Evolutionary conservation across 2,329 filamentous ascomycete genomes (phyloP).

Genomic region (Beauveria australis): DNA sequence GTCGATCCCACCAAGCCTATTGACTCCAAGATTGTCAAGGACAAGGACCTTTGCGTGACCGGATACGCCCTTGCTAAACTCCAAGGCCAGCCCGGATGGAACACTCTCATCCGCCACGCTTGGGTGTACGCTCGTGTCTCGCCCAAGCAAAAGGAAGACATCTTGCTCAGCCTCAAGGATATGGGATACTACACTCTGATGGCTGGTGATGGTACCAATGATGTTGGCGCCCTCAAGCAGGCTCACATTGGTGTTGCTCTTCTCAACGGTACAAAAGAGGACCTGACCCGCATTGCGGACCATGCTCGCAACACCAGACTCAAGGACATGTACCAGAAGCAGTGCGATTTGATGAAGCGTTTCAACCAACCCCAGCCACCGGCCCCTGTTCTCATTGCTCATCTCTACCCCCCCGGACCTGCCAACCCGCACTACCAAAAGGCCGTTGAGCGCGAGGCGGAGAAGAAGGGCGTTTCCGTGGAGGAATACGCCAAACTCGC

Average conservation of each 20-base stretch:
- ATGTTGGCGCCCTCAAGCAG: constrained; percentile 95
- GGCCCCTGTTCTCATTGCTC: constrained; percentile 83
- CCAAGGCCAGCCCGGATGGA: constrained; percentile 68
- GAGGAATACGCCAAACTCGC: constrained; percentile 48
- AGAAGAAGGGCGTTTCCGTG: constrained; percentile 63
- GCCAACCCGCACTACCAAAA: constrained; percentile 91
- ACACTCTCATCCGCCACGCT: constrained; percentile 72
- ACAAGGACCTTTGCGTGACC: constrained; percentile 90
- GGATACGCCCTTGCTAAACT: constrained; percentile 90
- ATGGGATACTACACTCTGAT: constrained; percentile 97
- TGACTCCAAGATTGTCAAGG: constrained; percentile 69
- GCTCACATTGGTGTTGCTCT: constrained; percentile 95
- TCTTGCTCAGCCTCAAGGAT: constrained; percentile 91
- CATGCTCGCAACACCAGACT: constrained; percentile 92
- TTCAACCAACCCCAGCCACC: constrained; percentile 94
- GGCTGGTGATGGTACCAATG: constrained; percentile 97
- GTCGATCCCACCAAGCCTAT: constrained; percentile 78
- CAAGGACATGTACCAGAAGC: constrained; percentile 98
- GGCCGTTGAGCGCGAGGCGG: constrained; percentile 78
- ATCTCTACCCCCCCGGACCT: constrained; percentile 86
- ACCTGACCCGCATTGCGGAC: constrained; percentile 84
- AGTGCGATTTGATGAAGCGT: constrained; percentile 79
- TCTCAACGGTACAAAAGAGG: constrained; percentile 87
- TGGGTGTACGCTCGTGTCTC: constrained; percentile 99
- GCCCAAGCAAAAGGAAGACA: constrained; percentile 97